phyloP scores from a whole-genome alignment of 805 yeast species.

The Blastobotrys muscicola region DNA sequence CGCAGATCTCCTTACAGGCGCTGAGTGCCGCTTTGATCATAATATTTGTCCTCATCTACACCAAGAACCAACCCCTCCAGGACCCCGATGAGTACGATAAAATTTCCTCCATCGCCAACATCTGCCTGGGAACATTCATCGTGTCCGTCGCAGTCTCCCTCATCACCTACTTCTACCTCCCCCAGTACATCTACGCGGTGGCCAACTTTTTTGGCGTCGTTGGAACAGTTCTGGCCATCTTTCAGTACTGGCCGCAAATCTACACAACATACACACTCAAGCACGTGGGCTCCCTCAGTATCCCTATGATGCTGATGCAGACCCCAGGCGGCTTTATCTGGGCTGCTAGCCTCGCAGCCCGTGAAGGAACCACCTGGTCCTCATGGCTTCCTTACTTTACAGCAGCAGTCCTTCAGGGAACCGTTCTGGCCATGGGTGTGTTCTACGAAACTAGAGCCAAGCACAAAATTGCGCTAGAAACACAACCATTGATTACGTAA shows the following conservation, averaged over 20 bases:
- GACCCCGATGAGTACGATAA: constrained; percentile 14
- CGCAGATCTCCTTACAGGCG: constrained; percentile 60
- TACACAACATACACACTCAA: constrained; percentile 57
- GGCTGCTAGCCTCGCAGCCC: constrained; percentile 58
- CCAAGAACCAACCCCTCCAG: constrained; percentile 27
- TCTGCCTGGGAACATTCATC: constrained; percentile 25
- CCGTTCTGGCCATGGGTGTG: constrained; percentile 52
- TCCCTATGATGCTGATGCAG: constrained; percentile 75
- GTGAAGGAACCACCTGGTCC: constrained; percentile 78
- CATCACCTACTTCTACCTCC: constrained; percentile 8
- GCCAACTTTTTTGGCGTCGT: constrained; percentile 54
- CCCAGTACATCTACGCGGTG: constrained; percentile 25
- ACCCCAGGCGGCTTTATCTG: constrained; percentile 85
- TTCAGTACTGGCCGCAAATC: constrained; percentile 76
- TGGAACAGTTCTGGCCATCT: constrained; percentile 52
- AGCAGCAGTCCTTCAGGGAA: constrained; percentile 60
- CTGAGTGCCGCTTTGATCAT: constrained; percentile 49
- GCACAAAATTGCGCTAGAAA: not conserved
- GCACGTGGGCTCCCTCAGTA: constrained; percentile 72
- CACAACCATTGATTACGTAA: not conserved
- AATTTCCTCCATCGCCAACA: constrained; percentile 11
- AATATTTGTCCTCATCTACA: constrained; percentile 40
- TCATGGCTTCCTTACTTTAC: constrained; percentile 73
- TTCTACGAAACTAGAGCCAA: constrained; percentile 30
- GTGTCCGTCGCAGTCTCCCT: constrained; percentile 15